Percentiles rank a stretch among this genome's conserved stretches.
Conservation (phyloP, 345 rosid genomes). For the Eucalyptus globulus region DNA sequence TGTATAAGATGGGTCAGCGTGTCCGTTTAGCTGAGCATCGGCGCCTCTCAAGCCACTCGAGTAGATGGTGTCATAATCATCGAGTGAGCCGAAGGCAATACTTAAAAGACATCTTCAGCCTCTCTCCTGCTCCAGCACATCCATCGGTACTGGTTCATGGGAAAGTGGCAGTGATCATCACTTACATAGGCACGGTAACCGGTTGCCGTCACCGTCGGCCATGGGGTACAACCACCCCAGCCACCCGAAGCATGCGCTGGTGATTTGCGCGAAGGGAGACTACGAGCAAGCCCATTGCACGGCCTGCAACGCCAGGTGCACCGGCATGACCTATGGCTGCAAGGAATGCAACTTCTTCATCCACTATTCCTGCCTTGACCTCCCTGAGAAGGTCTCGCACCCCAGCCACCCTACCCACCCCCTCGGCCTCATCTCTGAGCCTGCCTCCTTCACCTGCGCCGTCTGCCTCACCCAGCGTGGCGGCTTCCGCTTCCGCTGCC, state of each 20-base stretch:
- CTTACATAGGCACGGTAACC: background rate
- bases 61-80: no score
- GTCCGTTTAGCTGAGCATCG: background rate
- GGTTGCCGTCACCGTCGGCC: background rate
- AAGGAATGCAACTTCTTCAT: background rate
- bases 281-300: background rate
- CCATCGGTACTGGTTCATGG: background rate
- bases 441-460: background rate
- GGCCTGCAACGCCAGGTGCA: background rate
- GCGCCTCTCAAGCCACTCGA: background rate
- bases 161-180: background rate
- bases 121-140: background rate
- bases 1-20: no score
- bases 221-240: background rate
- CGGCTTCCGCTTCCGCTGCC: background rate
- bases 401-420: background rate
- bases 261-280: background rate
- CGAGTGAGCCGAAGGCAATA: no score
- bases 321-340: background rate
- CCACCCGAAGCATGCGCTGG: background rate
- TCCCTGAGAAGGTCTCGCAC: background rate
- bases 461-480: background rate
- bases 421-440: background rate
- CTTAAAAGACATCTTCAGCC: no score
- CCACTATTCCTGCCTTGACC: background rate